phyloP scores from a whole-genome alignment of 2,329 filamentous ascomycete species.

The Zalaria obscura region DNA sequence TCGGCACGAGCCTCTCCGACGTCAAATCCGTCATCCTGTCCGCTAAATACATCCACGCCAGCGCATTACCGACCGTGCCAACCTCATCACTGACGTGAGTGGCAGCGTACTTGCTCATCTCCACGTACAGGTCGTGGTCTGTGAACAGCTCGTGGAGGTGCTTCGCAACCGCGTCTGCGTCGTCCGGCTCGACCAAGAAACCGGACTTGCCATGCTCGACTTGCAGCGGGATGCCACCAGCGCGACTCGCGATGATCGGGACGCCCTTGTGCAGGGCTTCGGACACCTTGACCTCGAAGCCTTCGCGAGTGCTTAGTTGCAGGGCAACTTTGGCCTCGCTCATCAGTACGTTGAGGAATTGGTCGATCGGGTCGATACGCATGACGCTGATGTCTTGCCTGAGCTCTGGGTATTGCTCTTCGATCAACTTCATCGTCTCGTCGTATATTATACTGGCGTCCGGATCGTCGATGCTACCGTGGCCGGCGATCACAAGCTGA shows the following conservation, averaged over 20 bases:
- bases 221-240: conserved; percentile 71
- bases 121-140: conserved; percentile 45
- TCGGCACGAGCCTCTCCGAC: conserved; percentile 41
- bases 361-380: conserved; percentile 64
- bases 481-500: conserved; percentile 65
- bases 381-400: conserved; percentile 50
- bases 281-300: conserved; percentile 77
- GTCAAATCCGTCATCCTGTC: conserved; percentile 42
- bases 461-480: conserved; percentile 69
- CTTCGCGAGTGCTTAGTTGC: conserved; percentile 68
- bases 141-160: conserved; percentile 54
- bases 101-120: conserved; percentile 30
- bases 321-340: conserved; percentile 59
- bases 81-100: conserved; percentile 67
- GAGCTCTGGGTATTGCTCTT: conserved; percentile 46
- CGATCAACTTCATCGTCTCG: conserved; percentile 53
- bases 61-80: conserved; percentile 63
- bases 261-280: conserved; percentile 70
- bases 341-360: conserved; percentile 64
- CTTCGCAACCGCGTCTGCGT: conserved; percentile 53
- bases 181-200: conserved; percentile 58
- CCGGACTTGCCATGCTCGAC: conserved; percentile 58
- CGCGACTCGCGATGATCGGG: conserved; percentile 60
- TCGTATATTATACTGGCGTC: conserved; percentile 62
- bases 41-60: conserved; percentile 67